These are phyloP conservation scores for Salix koriyanagi DNA, from an alignment of 345 rosid species.

Conservation along the genomic window DNA sequence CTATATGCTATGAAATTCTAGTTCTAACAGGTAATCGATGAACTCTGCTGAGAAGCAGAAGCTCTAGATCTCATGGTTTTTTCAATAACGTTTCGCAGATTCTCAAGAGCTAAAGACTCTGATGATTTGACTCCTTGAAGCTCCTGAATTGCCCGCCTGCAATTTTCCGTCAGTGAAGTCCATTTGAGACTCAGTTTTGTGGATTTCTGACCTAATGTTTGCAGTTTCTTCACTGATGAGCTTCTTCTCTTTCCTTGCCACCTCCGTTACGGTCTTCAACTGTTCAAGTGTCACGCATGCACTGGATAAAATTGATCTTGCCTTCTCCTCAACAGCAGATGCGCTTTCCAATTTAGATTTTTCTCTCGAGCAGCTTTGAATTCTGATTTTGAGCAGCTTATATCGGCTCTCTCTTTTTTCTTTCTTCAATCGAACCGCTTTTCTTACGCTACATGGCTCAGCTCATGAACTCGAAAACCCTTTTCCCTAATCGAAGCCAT, in stretches of 20 bases:
- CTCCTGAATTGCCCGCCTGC: slow-evolving; percentile 51
- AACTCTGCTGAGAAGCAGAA: slow-evolving; percentile 31
- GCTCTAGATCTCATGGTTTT: slow-evolving; percentile 45
- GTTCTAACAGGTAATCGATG: slow-evolving; percentile 6
- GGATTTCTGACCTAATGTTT: slow-evolving; percentile 39
- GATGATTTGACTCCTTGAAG: slow-evolving; percentile 52
- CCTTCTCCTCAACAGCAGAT: slow-evolving; percentile 50
- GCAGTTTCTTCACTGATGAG: slow-evolving; percentile 44
- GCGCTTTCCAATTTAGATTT: slow-evolving; percentile 57
- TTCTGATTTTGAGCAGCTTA: slow-evolving; percentile 49
- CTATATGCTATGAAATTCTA: too few relatives aligned
- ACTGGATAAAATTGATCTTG: slow-evolving; percentile 42
- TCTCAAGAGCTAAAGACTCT: slow-evolving; percentile 47
- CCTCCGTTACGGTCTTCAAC: slow-evolving; percentile 53
- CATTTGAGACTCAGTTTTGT: slow-evolving; percentile 46
- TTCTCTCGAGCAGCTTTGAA: slow-evolving; percentile 66
- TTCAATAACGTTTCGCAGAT: slow-evolving; percentile 45
- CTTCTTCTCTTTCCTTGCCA: slow-evolving; percentile 54
- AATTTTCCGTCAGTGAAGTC: slow-evolving; percentile 53
- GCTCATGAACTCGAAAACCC: slow-evolving; percentile 63
- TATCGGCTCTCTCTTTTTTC: slow-evolving; percentile 43
- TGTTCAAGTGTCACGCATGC: slow-evolving; percentile 56
- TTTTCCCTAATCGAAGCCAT: slow-evolving; percentile 49
- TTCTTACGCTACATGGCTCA: slow-evolving; percentile 47
- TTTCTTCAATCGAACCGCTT: slow-evolving; percentile 38